Evolutionary conservation across 352 stramenopile genomes (phyloP), one percentile per base, ranked within the genome.

Genomic region (Globisporangium perplexum): DNA sequence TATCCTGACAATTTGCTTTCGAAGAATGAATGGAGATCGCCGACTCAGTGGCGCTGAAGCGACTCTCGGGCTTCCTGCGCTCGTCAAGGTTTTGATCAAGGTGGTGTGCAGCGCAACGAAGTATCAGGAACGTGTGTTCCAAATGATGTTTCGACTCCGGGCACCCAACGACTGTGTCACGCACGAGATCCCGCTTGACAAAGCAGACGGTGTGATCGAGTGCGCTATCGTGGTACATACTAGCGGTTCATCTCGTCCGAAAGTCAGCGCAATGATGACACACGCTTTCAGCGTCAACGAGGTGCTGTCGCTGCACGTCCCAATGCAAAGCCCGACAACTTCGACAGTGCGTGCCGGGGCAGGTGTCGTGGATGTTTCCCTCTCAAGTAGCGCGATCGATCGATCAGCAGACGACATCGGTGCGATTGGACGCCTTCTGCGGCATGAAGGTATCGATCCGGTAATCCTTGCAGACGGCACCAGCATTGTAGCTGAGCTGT

Each of bases 401-500:
- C 42, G 52, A n/a, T 53, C 47, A 6, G 53, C 10, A n/a, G 36
- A 53, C 23, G 28, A 42, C 38, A 28, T 33, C 11, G 53, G 23
- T 41, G 50, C 33, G 5, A 51, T 74, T 8, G 63, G 66, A 8
- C 53, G 60, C 0, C 47, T 69, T 1, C 24, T 74, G 12, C 30
- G 41, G 18, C 28, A 57, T 20, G 52, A 53, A 7, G 20, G 17
- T 7, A 42, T 64, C 7, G n/a, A 47, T 5, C 18, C 22, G 7
- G 5, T 36, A 7, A 35, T 69, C 1, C n/a, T 66, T 3, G 28
- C 36, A 8, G 60, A 74, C 5, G 50, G 43, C 5, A 31, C 63
- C 4, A 53, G 49, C 3, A 69, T 74, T 31, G 57, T 74, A 4
- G 47, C 55, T 10, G 63, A 74, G 26, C 45, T 74, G 11, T 53